Conservation (phyloP, 352 stramenopile genomes). For the Phytophthora lateralis region DNA sequence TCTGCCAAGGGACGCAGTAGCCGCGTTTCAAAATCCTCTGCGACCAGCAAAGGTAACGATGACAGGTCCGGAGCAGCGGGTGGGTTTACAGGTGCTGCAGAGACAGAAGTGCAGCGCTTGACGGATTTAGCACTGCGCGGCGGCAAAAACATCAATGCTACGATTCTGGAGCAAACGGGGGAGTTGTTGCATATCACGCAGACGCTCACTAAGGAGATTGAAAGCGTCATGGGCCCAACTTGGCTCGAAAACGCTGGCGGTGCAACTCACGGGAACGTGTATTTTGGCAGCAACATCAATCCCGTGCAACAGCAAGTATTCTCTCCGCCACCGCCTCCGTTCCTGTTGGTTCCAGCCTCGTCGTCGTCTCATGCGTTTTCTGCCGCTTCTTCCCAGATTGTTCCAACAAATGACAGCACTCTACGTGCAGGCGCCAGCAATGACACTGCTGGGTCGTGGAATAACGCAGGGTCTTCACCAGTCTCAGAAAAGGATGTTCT, state of each 20-base stretch:
- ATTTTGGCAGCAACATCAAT: slow-evolving; percentile 16
- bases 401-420: slow-evolving; percentile 37
- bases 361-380: slow-evolving; percentile 45
- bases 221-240: slow-evolving; percentile 42
- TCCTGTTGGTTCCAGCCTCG: slow-evolving; percentile 43
- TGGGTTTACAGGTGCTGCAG: slow-evolving; percentile 25
- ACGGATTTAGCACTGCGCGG: slow-evolving; percentile 72
- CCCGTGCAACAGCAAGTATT: slow-evolving; percentile 14
- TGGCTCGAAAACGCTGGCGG: slow-evolving; percentile 20
- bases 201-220: slow-evolving; percentile 52
- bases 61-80: slow-evolving; percentile 17
- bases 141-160: slow-evolving; percentile 75
- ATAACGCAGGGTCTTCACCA: slow-evolving; percentile 11
- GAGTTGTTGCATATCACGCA: slow-evolving; percentile 78
- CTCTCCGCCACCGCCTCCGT: slow-evolving; percentile 41
- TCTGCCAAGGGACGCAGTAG: slow-evolving; percentile 27
- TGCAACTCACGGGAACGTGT: slow-evolving; percentile 3
- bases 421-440: slow-evolving; percentile 18
- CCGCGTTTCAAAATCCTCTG: slow-evolving; percentile 29
- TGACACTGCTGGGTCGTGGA: slow-evolving; percentile 19
- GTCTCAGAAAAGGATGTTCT: slow-evolving; percentile 48
- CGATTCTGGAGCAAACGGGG: slow-evolving; percentile 75
- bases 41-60: slow-evolving; percentile 24
- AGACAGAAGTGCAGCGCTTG: slow-evolving; percentile 66
- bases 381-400: slow-evolving; percentile 36